Conservation (phyloP, 1,284 basidiomycete genomes). For the Rhizoctonia solani region DNA sequence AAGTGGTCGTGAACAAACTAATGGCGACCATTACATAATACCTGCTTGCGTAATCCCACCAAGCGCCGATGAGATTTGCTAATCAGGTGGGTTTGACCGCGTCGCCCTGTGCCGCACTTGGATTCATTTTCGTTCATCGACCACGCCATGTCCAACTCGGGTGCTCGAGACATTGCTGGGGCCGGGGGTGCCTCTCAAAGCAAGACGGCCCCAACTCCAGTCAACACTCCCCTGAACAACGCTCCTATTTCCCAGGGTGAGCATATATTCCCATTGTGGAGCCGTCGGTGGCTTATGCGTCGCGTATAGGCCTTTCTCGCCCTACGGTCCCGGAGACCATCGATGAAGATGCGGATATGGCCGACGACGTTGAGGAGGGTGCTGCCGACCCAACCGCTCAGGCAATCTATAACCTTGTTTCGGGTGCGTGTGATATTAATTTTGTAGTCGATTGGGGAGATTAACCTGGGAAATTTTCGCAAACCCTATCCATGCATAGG, state of each 20-base stretch:
- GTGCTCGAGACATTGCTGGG: slow-evolving; percentile 17
- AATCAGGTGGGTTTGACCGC: slow-evolving; percentile 8
- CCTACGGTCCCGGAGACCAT: slow-evolving; percentile 64
- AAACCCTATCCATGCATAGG: slow-evolving; percentile 51
- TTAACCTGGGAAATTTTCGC: too few relatives aligned
- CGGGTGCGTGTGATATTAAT: slow-evolving; percentile 10
- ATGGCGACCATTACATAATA: neutral
- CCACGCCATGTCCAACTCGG: slow-evolving; percentile 23
- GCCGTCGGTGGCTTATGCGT: neutral
- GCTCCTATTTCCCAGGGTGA: slow-evolving; percentile 59
- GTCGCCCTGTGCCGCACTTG: slow-evolving; percentile 30
- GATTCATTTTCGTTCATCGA: neutral
- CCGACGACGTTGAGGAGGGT: slow-evolving; percentile 31
- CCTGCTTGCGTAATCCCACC: neutral
- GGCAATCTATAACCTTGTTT: slow-evolving; percentile 26
- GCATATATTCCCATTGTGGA: neutral
- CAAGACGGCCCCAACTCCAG: slow-evolving; percentile 69
- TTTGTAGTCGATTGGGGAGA: too few relatives aligned
- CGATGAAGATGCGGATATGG: slow-evolving; percentile 53
- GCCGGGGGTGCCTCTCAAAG: slow-evolving; percentile 5
- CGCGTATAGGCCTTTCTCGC: slow-evolving; percentile 50
- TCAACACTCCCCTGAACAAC: slow-evolving; percentile 77
- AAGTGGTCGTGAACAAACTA: neutral
- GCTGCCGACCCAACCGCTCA: slow-evolving; percentile 2
- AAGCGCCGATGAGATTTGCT: slow-evolving; percentile 8